Evolutionary conservation across 768 basidiomycete genomes (phyloP).

Genomic region (Hypsizygus marmoreus): DNA sequence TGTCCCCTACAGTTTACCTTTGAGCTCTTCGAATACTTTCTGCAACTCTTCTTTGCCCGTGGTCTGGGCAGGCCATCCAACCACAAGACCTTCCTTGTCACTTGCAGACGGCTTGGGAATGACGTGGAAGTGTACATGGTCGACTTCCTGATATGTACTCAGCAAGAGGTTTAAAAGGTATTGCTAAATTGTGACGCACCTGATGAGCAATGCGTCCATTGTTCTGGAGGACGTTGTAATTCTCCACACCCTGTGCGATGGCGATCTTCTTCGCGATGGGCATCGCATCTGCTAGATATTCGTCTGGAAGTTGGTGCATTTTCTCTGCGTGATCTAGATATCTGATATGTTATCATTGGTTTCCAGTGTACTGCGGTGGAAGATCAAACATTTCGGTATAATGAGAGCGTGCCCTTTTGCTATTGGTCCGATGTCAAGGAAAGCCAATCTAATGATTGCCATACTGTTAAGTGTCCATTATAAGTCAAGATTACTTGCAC

Average conservation of each 20-base stretch:
- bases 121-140: conserved; percentile 92
- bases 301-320: conserved; percentile 86
- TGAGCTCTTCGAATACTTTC: conserved; percentile 58
- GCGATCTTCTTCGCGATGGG: conserved; percentile 89
- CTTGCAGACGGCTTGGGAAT: conserved; percentile 81
- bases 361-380: background rate
- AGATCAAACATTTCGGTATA: conserved; percentile 82
- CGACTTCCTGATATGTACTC: conserved; percentile 54
- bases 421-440: conserved; percentile 91
- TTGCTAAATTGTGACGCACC: conserved; percentile 27
- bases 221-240: conserved; percentile 87
- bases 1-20: conserved; percentile 45
- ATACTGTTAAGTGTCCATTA: background rate
- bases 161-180: background rate
- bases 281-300: conserved; percentile 74
- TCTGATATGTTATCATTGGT: background rate
- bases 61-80: conserved; percentile 76
- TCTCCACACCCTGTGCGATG: conserved; percentile 64
- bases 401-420: conserved; percentile 90
- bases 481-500: background rate
- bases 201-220: conserved; percentile 62
- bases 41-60: conserved; percentile 66
- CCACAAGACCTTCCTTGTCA: conserved; percentile 71
- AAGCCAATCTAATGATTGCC: conserved; percentile 60
- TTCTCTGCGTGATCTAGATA: conserved; percentile 82